Evolutionary conservation across 1,284 basidiomycete species (phyloP).

Genomic region (Austroboletus novae-zelandiae): DNA sequence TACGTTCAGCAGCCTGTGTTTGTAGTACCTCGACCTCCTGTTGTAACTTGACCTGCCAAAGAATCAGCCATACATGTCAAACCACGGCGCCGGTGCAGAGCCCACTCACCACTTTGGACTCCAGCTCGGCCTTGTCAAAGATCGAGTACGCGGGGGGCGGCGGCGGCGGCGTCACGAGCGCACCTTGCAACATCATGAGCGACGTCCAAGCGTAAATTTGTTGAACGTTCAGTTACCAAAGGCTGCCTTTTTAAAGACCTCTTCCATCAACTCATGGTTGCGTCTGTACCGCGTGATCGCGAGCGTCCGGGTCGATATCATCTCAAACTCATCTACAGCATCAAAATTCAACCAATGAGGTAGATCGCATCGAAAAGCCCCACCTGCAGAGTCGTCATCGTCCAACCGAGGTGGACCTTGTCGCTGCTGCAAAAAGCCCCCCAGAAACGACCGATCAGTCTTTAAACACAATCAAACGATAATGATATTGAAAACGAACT

Average conservation of each 20-base stretch:
- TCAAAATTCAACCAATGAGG: not conserved
- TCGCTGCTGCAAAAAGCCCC: constrained; percentile 12
- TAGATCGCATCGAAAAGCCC: constrained; percentile 10
- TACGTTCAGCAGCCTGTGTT: constrained; percentile 35
- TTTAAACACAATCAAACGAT: not conserved
- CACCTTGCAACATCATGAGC: constrained; percentile 37
- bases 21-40: constrained; percentile 28
- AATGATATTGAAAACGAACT: constrained; percentile 6
- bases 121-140: constrained; percentile 59
- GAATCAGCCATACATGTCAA: constrained; percentile 1
- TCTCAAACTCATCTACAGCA: constrained; percentile 62
- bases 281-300: constrained; percentile 69
- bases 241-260: constrained; percentile 70
- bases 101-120: constrained; percentile 53
- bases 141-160: constrained; percentile 54
- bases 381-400: constrained; percentile 71
- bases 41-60: constrained; percentile 25
- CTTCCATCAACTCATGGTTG: constrained; percentile 80
- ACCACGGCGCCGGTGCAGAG: not conserved
- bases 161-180: constrained; percentile 40
- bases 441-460: constrained; percentile 1
- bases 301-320: constrained; percentile 67
- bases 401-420: constrained; percentile 48
- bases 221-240: constrained; percentile 45
- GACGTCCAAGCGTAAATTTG: not conserved